Conservation (phyloP, 139 green algal genomes). For the Ettlia oleoabundans region DNA sequence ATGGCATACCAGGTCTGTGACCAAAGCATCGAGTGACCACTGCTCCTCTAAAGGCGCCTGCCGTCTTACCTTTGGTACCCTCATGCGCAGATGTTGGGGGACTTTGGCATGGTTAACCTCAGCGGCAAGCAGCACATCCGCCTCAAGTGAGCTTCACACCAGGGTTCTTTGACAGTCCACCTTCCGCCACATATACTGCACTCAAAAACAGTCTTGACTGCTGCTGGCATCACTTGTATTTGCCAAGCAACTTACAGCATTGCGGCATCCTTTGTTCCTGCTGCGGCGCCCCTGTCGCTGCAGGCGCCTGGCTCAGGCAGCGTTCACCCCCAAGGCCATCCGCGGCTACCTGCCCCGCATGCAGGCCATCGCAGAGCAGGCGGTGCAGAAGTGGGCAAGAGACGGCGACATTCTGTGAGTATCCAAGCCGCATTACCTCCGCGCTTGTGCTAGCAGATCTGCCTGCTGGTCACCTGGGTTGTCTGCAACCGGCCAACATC, state of each 20-base stretch:
- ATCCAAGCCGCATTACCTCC: no score
- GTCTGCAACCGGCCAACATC: neutral
- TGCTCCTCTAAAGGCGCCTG: no score
- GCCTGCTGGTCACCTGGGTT: neutral
- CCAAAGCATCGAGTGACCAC: no score
- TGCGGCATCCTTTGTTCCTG: no score
- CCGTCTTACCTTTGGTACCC: no score
- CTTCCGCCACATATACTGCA: neutral
- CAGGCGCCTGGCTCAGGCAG: slow-evolving; percentile 21
- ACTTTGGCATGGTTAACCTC: neutral
- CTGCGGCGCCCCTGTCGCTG: neutral
- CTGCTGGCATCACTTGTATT: no score
- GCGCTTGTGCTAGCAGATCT: no score
- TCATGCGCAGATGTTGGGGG: slow-evolving; percentile 10
- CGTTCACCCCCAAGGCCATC: slow-evolving; percentile 29
- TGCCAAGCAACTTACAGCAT: no score
- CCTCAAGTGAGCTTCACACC: slow-evolving; percentile 11
- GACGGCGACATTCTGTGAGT: slow-evolving; percentile 19
- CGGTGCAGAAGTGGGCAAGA: neutral
- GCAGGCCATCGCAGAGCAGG: slow-evolving; percentile 12
- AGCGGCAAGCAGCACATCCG: slow-evolving; percentile 9
- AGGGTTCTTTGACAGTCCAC: no score
- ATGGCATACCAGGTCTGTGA: neutral
- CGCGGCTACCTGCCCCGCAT: slow-evolving; percentile 27
- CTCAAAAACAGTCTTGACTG: no score